Base-by-base conservation (phyloP, 2,329 filamentous ascomycete genomes). In the Penicillium brevicompactum region DNA sequence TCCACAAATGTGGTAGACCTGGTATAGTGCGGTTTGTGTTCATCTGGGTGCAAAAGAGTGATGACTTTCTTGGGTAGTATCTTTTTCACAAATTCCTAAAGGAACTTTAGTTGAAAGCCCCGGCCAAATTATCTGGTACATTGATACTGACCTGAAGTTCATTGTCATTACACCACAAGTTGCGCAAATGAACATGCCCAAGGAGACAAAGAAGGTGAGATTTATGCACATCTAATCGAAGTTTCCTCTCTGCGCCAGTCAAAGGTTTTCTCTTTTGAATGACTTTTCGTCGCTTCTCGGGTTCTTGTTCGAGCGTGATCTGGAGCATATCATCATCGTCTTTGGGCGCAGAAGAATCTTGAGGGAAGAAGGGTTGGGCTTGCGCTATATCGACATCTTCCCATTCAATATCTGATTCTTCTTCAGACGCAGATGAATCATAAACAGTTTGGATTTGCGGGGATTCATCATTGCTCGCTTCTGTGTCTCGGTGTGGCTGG, bases 81-180 rank as follows among this genome's bases (percentile, higher is more conserved):
- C 40, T 81, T 76, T 51, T 83, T 85, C 40, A 96, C 74, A n/a
- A 64, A 68, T n/a, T 49, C 57, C 68, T 74, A 44, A 56, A 38
- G 51, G 38, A 32, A 31, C 37, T 37, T 69, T 51, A 67, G 60
- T 11, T 41, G 18, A 7, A 46, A 22, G n/a, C 6, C n/a, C 14
- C 4, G 4, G 4, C 27, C 16, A 7, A 22, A 13, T 27, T 22
- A 6, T 1, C 13, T 2, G 50, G 22, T 2, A 16, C 8, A 45
- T 50, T 11, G 51, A 32, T 38, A 59, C 68, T 50, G 61, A 79
- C 81, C 68, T 96, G 91, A 8, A 90, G 84, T 53, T 82, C 75
- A 13, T 77, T 65, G 68, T 93, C 88, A 66, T 96, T 96, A 75
- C 92, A 97, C 91, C 93, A 97, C 51, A 84, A 79, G 68, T 97